These are phyloP conservation scores for Lentinula lateritia DNA, from an alignment of 768 basidiomycete genomes.

Conservation along the genomic window DNA sequence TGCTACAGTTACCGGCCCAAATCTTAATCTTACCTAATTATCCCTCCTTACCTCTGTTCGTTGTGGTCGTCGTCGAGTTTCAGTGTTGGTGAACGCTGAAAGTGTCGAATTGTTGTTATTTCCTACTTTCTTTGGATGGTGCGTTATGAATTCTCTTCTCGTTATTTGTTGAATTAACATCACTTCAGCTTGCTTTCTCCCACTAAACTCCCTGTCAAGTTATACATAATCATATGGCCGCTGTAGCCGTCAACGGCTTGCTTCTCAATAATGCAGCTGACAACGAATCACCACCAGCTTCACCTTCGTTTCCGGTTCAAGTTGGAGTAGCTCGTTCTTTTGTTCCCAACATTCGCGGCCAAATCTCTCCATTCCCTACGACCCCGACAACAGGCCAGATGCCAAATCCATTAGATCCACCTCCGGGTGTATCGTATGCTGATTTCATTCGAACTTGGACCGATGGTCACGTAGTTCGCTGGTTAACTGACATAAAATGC, in stretches of 20 bases:
- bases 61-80: neutral
- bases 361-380: constrained; percentile 34
- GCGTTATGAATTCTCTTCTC: neutral
- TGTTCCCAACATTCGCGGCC: constrained; percentile 33
- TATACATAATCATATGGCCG: constrained; percentile 18
- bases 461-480: constrained; percentile 65
- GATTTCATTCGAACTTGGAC: constrained; percentile 70
- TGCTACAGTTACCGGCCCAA: neutral
- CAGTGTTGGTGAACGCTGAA: neutral
- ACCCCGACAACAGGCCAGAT: constrained; percentile 30
- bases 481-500: constrained; percentile 79
- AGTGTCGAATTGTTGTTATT: neutral
- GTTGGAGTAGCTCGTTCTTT: constrained; percentile 32
- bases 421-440: constrained; percentile 49
- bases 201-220: neutral
- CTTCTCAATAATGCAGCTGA: constrained; percentile 27
- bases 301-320: constrained; percentile 35
- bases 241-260: constrained; percentile 25
- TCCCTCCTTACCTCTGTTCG: neutral
- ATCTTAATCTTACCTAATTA: neutral
- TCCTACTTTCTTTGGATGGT: neutral
- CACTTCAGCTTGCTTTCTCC: neutral
- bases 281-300: constrained; percentile 30
- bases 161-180: neutral
- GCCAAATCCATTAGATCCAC: constrained; percentile 44